Evolutionary conservation across 169 alveolate genomes (phyloP), one percentile per base, ranked within the genome.

Genomic region (Plasmodium yoelii): DNA sequence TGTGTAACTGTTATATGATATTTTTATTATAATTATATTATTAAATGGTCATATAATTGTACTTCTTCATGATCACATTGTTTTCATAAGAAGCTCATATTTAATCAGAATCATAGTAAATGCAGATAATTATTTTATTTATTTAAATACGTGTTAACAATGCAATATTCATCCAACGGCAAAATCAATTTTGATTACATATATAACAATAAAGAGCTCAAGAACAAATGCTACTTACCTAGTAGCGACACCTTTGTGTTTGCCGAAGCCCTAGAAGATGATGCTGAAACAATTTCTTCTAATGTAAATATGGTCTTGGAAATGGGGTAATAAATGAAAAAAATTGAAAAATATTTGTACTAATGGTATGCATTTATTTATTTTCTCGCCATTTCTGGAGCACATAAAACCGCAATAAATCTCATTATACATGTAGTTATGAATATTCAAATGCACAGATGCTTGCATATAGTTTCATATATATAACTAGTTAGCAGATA

Each of bases 161-260:
- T 75, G 88, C 12, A 53, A 63, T 18, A 15, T 26, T 63, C 68
- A 12, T 44, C 51, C 4, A 60, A 75, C 10, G 49, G 51, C 10
- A 65, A 68, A 73, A 64, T 72, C 18, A 61, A 88, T 22, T 93
- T 91, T 47, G 89, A 68, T 77, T 57, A 87, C 22, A 75, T 88
- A 49, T 82, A 91, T 28, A 74, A 63, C 13, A 73, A 57, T 61
- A 87, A 82, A 22, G 87, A 53, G 10, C 68, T 87, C 70, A 88
- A 67, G 22, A 90, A 73, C 4, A 65, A 71, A 19, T 94, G 88
- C 46, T 93, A 93, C 55, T 42, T 74, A 19, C 96, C 96, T n/a
- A 75, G 94, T 72, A 92, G 93, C 61, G 96, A 93, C 60, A 93
- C 96, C 22, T 93, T 91, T 72, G 65, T 92, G 5, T 93, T 91